phyloP scores from a whole-genome alignment of 139 green algal genomes.

The Tetratostichococcus sp. region DNA sequence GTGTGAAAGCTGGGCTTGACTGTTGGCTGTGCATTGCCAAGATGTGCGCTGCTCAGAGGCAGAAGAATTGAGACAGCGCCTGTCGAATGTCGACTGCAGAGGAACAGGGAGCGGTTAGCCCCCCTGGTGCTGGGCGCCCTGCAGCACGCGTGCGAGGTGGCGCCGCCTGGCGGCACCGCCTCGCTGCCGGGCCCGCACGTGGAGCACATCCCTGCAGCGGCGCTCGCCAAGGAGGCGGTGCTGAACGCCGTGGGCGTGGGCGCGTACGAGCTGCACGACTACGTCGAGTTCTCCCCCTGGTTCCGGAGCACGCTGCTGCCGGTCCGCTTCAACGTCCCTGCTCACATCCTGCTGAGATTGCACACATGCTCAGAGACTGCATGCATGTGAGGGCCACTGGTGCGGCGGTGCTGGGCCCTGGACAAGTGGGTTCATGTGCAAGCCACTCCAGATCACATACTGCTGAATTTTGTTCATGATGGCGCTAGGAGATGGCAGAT shows the following conservation, averaged over 20 bases:
- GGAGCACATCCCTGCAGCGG: conserved; percentile 14
- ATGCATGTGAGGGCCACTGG: too few species aligned
- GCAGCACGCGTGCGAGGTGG: conserved; percentile 17
- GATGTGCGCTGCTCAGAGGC: too few species aligned
- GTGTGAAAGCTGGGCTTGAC: too few species aligned
- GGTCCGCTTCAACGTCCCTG: neutral
- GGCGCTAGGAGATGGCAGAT: conserved; percentile 38
- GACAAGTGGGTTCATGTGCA: too few species aligned
- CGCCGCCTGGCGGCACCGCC: conserved; percentile 24
- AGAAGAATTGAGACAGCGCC: too few species aligned
- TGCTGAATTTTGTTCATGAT: too few species aligned
- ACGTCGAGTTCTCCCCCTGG: conserved; percentile 65
- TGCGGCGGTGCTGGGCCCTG: too few species aligned
- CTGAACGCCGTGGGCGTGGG: conserved; percentile 71
- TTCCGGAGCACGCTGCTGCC: conserved; percentile 34
- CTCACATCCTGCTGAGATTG: too few species aligned
- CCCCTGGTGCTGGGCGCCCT: conserved; percentile 53
- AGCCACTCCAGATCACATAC: too few species aligned
- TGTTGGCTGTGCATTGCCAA: too few species aligned
- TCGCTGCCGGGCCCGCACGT: conserved; percentile 23
- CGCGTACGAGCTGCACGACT: conserved; percentile 79
- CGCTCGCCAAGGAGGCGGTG: conserved; percentile 77
- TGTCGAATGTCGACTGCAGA: conserved; percentile 14
- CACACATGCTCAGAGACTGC: conserved; percentile 16
- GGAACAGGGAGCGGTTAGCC: conserved; percentile 46